Base-by-base conservation (phyloP, 805 yeast genomes). In the Metschnikowia picachoensis region DNA sequence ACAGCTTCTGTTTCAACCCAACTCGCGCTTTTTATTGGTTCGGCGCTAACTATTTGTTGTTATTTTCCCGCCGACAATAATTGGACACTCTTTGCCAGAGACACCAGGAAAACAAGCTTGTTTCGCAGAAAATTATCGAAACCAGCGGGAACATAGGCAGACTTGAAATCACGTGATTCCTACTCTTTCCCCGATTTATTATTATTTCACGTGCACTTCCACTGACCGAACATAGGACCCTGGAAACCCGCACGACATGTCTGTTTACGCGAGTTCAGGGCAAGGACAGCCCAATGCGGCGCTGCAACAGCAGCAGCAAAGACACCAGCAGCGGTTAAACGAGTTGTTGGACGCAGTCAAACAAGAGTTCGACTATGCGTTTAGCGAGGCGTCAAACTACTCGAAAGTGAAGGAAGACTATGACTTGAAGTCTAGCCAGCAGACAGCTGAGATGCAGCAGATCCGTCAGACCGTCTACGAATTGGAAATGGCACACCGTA, bases 391-490 rank as follows among this genome's bases (percentile, higher is more conserved):
- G 13, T 79, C 90, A 42, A 78, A 81, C 53, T 87, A 83, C 68
- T 81, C 92, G 59, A 81, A 87, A 65, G 96, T 90, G 65, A 92
- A 90, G 71, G 95, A 90, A 65, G 97, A 91, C 64, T 87, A 82
- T 58, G 98, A 92, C 67, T 73, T 85, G 57, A 91, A 91, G 64
- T 83, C 89, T 63, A 84, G 80, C 62, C 97, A 91, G 69, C 97
- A 92, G 68, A 83, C 89, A 47, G 86, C 84, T 43, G 99, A 94
- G 67, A 83, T 92, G 79, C 91, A 90, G 62, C 95, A 87, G 64
- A 90, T 92, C 48, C 80, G 97, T 60, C 95, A 90, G 61, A 88
- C 96, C 10, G 96, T 92, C 28, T 90, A 84, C 62, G 98, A 94
- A 64, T 78, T 92, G 59, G 97, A 92, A 66, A 79, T 85, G 78